Conservation (phyloP, 2,329 filamentous ascomycete genomes). For the Epicoccum sorghinum region DNA sequence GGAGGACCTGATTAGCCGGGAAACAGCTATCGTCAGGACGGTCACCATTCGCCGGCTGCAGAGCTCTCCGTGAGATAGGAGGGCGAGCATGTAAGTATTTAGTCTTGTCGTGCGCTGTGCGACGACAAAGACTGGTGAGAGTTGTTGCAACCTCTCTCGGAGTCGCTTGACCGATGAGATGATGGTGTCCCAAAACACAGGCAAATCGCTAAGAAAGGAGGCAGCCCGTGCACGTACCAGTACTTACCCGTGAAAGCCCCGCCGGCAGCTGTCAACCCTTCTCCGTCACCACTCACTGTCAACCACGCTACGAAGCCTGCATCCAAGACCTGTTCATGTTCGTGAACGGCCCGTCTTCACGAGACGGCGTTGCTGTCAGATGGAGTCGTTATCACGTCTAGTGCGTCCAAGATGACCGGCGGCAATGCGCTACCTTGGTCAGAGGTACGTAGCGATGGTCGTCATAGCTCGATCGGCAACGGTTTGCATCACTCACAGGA, state of each 20-base stretch:
- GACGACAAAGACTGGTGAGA: slow-evolving; percentile 13
- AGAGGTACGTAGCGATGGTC: slow-evolving; percentile 10
- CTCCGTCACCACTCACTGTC: slow-evolving; percentile 10
- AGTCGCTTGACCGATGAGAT: slow-evolving; percentile 26
- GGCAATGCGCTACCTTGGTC: slow-evolving; percentile 3
- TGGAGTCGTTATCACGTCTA: neutral
- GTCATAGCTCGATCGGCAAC: slow-evolving; percentile 33
- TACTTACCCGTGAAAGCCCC: slow-evolving; percentile 20
- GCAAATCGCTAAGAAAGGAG: slow-evolving; percentile 20
- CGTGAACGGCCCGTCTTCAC: neutral
- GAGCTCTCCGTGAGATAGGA: slow-evolving; percentile 13
- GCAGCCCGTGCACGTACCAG: slow-evolving; percentile 16
- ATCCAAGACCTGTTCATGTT: neutral
- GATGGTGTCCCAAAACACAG: slow-evolving; percentile 16
- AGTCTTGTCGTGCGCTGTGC: slow-evolving; percentile 10
- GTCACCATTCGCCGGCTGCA: slow-evolving; percentile 16
- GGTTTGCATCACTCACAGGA: slow-evolving; percentile 37
- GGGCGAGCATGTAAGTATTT: neutral
- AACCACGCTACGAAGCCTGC: neutral
- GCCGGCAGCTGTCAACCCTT: slow-evolving; percentile 4
- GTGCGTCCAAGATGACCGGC: neutral
- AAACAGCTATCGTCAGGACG: neutral
- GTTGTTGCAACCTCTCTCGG: slow-evolving; percentile 21
- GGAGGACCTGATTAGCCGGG: slow-evolving; percentile 18
- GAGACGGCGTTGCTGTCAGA: neutral